Evolutionary conservation across 441 rosid species (phyloP).

Genomic region (Jatropha podagrica): DNA sequence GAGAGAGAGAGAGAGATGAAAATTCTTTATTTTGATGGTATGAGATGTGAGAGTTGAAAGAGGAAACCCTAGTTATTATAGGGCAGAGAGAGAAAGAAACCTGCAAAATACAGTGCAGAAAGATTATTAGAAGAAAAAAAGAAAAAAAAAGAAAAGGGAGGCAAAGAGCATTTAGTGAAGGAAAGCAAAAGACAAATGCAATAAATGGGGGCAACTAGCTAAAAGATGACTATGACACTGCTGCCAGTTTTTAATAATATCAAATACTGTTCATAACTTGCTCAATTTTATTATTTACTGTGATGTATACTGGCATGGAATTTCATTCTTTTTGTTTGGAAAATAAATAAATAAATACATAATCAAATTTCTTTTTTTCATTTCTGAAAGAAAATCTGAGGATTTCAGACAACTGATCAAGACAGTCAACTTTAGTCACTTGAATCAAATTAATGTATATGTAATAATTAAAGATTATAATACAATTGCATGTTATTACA

Average conservation of each 20-base stretch:
- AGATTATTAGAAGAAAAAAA: conserved; percentile 26
- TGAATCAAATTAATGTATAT: no score
- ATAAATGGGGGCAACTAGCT: conserved; percentile 38
- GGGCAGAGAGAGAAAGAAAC: conserved; percentile 30
- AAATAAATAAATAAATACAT: no score
- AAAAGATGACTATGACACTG: conserved; percentile 37
- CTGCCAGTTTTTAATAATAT: conserved; percentile 27
- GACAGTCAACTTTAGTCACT: no score
- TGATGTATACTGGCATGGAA: no score
- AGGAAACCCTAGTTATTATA: conserved; percentile 46
- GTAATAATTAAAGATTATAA: no score
- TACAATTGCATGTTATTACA: neutral
- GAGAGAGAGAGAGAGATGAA: conserved; percentile 13
- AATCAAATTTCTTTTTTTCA: no score
- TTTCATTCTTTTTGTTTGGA: no score
- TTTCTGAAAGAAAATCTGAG: no score
- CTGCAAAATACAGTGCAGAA: conserved; percentile 44
- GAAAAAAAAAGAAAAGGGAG: conserved; percentile 31
- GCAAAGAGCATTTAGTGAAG: conserved; percentile 49
- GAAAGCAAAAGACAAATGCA: conserved; percentile 42
- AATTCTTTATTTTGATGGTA: conserved; percentile 3
- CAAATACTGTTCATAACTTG: conserved; percentile 30
- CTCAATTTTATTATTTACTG: neutral
- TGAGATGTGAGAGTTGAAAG: conserved; percentile 34
- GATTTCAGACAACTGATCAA: no score